A percentile compares a stretch with the other conserved stretches of the same genome.
Evolutionary conservation across 768 basidiomycete genomes (phyloP).

Genomic region (Boletales sp.): DNA sequence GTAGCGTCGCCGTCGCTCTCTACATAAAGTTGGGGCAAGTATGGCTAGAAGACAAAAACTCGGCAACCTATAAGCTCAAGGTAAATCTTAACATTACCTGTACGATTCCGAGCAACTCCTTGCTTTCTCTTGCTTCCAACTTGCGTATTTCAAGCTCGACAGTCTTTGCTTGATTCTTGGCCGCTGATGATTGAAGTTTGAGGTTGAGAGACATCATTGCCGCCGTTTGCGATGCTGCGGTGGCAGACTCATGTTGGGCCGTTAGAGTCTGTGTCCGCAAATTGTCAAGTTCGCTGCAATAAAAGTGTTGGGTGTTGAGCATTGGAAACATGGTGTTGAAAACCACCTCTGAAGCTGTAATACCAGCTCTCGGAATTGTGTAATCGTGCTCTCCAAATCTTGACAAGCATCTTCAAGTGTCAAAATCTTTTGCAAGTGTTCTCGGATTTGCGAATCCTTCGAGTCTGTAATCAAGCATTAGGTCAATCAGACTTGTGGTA

Average conservation of each 20-base stretch:
- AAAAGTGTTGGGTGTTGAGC: slow-evolving; percentile 6
- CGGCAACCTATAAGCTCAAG: neutral
- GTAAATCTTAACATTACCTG: slow-evolving; percentile 47
- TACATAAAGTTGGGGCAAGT: slow-evolving; percentile 86
- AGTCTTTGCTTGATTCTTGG: slow-evolving; percentile 85
- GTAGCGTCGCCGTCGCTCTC: slow-evolving; percentile 89
- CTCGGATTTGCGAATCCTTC: slow-evolving; percentile 69
- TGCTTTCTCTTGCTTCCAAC: slow-evolving; percentile 79
- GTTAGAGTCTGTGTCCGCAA: slow-evolving; percentile 84
- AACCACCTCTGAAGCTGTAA: slow-evolving; percentile 72
- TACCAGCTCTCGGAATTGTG: slow-evolving; percentile 92
- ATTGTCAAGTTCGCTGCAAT: slow-evolving; percentile 74
- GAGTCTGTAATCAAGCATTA: slow-evolving; percentile 42
- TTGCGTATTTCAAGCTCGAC: slow-evolving; percentile 88
- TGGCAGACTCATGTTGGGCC: slow-evolving; percentile 78
- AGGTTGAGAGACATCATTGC: slow-evolving; percentile 93
- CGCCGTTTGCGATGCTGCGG: slow-evolving; percentile 83
- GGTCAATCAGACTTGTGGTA: neutral
- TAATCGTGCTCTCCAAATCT: slow-evolving; percentile 86
- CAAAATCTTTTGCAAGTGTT: slow-evolving; percentile 61
- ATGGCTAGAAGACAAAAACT: slow-evolving; percentile 51
- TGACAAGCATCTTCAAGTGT: slow-evolving; percentile 73
- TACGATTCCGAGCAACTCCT: slow-evolving; percentile 76
- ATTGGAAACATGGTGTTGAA: neutral
- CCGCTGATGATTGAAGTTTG: slow-evolving; percentile 86